Conservation (phyloP, 2,329 filamentous ascomycete species). For the Scleromitrula shiraiana region DNA sequence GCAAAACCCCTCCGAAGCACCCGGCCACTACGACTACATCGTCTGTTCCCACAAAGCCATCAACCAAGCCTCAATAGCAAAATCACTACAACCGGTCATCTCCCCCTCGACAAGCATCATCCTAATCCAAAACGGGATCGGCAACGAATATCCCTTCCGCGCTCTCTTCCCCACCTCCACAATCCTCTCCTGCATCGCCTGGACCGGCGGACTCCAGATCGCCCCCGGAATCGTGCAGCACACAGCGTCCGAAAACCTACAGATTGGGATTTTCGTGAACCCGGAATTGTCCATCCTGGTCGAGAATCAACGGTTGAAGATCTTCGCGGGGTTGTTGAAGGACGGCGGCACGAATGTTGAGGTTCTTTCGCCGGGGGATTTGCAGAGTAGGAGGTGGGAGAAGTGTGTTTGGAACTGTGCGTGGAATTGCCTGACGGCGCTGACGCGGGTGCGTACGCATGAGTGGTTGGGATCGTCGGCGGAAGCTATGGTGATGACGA, state of each 20-base stretch:
- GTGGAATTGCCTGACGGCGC: constrained; percentile 52
- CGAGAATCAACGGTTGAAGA: constrained; percentile 34
- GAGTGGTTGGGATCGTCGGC: constrained; percentile 41
- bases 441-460: constrained; percentile 45
- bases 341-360: constrained; percentile 38
- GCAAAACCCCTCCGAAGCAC: constrained; percentile 38
- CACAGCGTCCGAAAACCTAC: constrained; percentile 43
- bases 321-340: constrained; percentile 35
- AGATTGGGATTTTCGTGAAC: constrained; percentile 45
- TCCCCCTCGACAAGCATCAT: constrained; percentile 42
- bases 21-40: constrained; percentile 44
- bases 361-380: constrained; percentile 36
- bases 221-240: constrained; percentile 42
- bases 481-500: constrained; percentile 41
- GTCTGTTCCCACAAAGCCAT: constrained; percentile 49
- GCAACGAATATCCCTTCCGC: constrained; percentile 47
- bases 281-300: constrained; percentile 16
- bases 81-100: constrained; percentile 30
- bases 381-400: constrained; percentile 49
- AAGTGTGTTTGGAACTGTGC: constrained; percentile 54
- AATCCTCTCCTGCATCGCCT: constrained; percentile 47
- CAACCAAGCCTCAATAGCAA: constrained; percentile 33
- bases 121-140: constrained; percentile 53
- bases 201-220: constrained; percentile 44
- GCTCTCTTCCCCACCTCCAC: constrained; percentile 40